Percentiles rank a stretch among this genome's conserved stretches.
phyloP scores from a whole-genome alignment of 2,329 filamentous ascomycete species.

The Epichloe sylvatica region DNA sequence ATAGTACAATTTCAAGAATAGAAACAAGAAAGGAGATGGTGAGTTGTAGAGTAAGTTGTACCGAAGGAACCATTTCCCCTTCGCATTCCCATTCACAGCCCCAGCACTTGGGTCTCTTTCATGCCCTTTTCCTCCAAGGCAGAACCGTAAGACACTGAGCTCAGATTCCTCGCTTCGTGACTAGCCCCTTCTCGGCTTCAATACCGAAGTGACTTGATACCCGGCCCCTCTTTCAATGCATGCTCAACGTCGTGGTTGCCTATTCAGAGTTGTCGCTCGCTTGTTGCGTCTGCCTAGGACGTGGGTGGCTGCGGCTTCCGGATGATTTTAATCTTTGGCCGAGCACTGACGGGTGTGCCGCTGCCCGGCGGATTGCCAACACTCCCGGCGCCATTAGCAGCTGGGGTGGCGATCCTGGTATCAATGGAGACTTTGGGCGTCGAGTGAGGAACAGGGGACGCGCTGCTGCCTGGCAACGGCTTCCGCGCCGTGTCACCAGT shows the following conservation, averaged over 20 bases:
- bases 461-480: constrained; percentile 19
- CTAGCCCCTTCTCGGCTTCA: no score
- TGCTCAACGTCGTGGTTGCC: neutral
- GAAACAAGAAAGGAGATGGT: no score
- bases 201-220: no score
- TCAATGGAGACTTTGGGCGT: constrained; percentile 16
- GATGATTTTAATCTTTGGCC: constrained; percentile 26
- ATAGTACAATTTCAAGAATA: neutral
- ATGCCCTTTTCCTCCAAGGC: no score
- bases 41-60: no score
- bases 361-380: constrained; percentile 11
- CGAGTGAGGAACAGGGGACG: constrained; percentile 11
- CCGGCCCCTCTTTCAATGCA: no score
- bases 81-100: neutral
- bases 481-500: constrained; percentile 16
- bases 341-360: constrained; percentile 13
- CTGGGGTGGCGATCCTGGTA: constrained; percentile 9
- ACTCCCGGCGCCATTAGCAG: constrained; percentile 13
- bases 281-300: constrained; percentile 7
- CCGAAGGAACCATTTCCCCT: neutral
- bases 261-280: neutral
- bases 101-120: neutral
- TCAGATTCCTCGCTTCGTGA: no score
- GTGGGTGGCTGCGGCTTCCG: constrained; percentile 18
- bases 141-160: no score